Evolutionary conservation across 169 alveolate genomes (phyloP).

Genomic region (Plasmodium coatneyi): DNA sequence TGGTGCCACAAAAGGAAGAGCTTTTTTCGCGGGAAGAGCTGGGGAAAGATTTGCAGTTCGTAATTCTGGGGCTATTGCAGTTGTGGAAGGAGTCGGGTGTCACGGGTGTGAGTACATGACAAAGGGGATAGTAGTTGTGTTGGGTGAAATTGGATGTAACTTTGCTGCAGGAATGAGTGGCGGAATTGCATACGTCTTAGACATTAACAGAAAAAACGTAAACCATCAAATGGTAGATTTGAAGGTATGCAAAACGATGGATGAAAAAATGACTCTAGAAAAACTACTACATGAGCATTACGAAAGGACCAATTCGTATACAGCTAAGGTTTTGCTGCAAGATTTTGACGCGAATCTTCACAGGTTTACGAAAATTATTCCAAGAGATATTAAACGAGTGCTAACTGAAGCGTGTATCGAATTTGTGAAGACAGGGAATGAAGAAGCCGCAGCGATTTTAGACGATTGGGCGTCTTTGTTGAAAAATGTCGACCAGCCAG

Average conservation of each 20-base stretch:
- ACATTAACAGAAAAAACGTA: constrained; percentile 69
- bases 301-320: constrained; percentile 76
- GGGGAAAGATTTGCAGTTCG: constrained; percentile 88
- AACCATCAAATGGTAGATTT: constrained; percentile 79
- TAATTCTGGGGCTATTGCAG: constrained; percentile 87
- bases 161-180: constrained; percentile 92
- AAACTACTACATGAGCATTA: constrained; percentile 76
- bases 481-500: constrained; percentile 75
- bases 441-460: constrained; percentile 78
- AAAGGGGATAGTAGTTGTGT: constrained; percentile 85
- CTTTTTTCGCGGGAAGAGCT: constrained; percentile 86
- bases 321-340: constrained; percentile 72
- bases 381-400: constrained; percentile 78
- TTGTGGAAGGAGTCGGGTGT: constrained; percentile 88
- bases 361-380: constrained; percentile 74
- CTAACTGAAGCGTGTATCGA: constrained; percentile 80
- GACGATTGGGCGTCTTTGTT: constrained; percentile 77
- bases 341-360: constrained; percentile 60
- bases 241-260: constrained; percentile 76
- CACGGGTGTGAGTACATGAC: constrained; percentile 91
- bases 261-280: constrained; percentile 77
- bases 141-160: constrained; percentile 85
- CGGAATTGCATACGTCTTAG: constrained; percentile 84
- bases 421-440: constrained; percentile 77
- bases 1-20: constrained; percentile 88